These are phyloP conservation scores for Pyricularia sp. DNA, from an alignment of 2,329 filamentous ascomycete species.

Conservation along the genomic window DNA sequence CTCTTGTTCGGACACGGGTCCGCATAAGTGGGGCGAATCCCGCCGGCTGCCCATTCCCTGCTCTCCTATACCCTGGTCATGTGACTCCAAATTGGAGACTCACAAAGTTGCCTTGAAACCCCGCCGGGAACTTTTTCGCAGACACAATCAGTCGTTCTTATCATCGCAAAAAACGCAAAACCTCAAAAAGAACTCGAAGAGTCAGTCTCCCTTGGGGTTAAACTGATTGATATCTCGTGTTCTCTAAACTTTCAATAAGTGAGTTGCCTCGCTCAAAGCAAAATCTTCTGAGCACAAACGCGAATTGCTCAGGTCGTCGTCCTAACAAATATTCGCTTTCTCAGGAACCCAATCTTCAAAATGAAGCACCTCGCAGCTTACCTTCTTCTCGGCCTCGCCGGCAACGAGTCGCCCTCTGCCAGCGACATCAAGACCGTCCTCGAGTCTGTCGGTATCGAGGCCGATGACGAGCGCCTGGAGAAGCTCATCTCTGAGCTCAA, in stretches of 20 bases:
- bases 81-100: neutral
- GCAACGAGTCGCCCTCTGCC: slow-evolving; percentile 80
- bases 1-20: neutral
- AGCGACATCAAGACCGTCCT: slow-evolving; percentile 80
- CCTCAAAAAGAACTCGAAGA: slow-evolving; percentile 63
- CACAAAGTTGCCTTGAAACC: slow-evolving; percentile 1
- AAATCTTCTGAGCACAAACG: neutral
- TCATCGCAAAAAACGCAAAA: slow-evolving; percentile 7
- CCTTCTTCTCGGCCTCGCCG: slow-evolving; percentile 89
- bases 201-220: slow-evolving; percentile 99
- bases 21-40: neutral
- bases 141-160: slow-evolving; percentile 1
- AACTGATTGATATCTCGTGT: slow-evolving; percentile 98
- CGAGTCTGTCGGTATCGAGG: slow-evolving; percentile 87
- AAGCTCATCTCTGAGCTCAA: slow-evolving; percentile 82
- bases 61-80: neutral
- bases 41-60: neutral
- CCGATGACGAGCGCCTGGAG: slow-evolving; percentile 72
- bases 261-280: neutral
- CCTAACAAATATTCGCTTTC: neutral
- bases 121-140: slow-evolving; percentile 5
- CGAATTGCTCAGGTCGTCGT: neutral
- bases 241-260: slow-evolving; percentile 27
- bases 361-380: slow-evolving; percentile 99
- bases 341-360: slow-evolving; percentile 36